Evolutionary conservation across 139 green algal species (phyloP), one percentile per base, ranked within the genome.

Genomic region (Tetradesmus lagerheimii): DNA sequence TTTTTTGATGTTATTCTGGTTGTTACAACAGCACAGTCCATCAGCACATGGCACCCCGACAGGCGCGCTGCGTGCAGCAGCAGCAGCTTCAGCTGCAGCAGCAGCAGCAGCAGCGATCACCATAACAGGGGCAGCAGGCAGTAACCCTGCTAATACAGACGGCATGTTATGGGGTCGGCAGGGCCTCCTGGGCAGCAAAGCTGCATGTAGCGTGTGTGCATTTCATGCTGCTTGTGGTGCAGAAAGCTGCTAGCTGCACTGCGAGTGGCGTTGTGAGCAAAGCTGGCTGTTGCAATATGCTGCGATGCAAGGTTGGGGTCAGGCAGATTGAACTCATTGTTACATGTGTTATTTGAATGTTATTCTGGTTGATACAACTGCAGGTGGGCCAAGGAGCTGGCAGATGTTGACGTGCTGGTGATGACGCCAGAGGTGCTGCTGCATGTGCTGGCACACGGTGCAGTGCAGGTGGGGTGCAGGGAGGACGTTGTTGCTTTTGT

Each of bases 391-490:
- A 2, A 79, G 74, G 66, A 81, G 38, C 35, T 89, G 66, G 12
- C 23, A 29, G 74, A 71, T 18, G 39, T 67, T 74, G 84, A 89
- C 71, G 64, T 89, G 23, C 9, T 82, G 64, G 84, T 89, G 38
- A 89, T 82, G 84, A 89, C 84, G 14, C 84, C 84, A 27, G 38
- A 81, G 14, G 43, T 89, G 16, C 66, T 89, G 64, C 27, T 66
- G 29, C 84, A 82, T n/a, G n/a, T 35, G 4, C 84, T 89, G 62
- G 41, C 35, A 27, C 84, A 89, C 18, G 84, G 66, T 12, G 15
- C 67, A 37, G 23, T 89, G 5, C 62, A 53, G 50, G 82, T 87
- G 53, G 57, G 50, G n/a, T n/a, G n/a, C n/a, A n/a, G n/a, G n/a
- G 11, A 12, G 35, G 27, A 66, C 31, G 41, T 29, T 64, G 25